Evolutionary conservation across 2,329 filamentous ascomycete genomes (phyloP).

Genomic region (Plenodomus lindquistii): DNA sequence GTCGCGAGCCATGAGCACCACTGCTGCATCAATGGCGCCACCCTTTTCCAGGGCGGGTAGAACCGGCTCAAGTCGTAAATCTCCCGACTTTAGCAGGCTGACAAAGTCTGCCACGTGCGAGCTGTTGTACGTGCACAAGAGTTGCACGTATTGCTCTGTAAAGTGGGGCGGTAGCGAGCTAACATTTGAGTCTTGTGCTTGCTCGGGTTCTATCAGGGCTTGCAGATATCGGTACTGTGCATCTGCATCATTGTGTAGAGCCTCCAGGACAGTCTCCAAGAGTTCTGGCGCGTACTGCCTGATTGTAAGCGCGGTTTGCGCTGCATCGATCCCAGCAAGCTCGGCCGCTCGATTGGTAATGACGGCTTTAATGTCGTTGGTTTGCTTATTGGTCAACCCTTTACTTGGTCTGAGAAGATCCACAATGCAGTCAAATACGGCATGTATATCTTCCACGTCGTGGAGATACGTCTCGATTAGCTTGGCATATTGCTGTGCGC

Average conservation of each 20-base stretch:
- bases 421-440: slow-evolving; percentile 77
- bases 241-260: slow-evolving; percentile 63
- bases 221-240: slow-evolving; percentile 77
- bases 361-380: slow-evolving; percentile 69
- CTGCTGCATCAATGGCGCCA: slow-evolving; percentile 88
- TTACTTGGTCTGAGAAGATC: slow-evolving; percentile 71
- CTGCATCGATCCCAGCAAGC: slow-evolving; percentile 69
- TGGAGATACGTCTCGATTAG: slow-evolving; percentile 83
- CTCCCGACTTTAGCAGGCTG: slow-evolving; percentile 71
- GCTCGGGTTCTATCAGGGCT: slow-evolving; percentile 70
- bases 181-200: slow-evolving; percentile 8
- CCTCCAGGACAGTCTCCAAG: slow-evolving; percentile 67
- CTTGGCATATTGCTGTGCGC: slow-evolving; percentile 77
- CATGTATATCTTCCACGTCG: slow-evolving; percentile 74
- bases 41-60: slow-evolving; percentile 87
- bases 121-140: slow-evolving; percentile 88
- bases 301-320: slow-evolving; percentile 67
- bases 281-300: slow-evolving; percentile 64
- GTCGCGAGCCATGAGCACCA: slow-evolving; percentile 86
- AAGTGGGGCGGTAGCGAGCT: slow-evolving; percentile 57
- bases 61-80: slow-evolving; percentile 77
- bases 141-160: slow-evolving; percentile 80
- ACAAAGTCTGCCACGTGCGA: slow-evolving; percentile 85
- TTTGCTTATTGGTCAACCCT: slow-evolving; percentile 69
- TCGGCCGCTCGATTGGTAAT: slow-evolving; percentile 67